A percentile compares a stretch with the other conserved stretches of the same genome.
phyloP scores from a whole-genome alignment of 1,284 basidiomycete genomes.

The Puccinia coronata region DNA sequence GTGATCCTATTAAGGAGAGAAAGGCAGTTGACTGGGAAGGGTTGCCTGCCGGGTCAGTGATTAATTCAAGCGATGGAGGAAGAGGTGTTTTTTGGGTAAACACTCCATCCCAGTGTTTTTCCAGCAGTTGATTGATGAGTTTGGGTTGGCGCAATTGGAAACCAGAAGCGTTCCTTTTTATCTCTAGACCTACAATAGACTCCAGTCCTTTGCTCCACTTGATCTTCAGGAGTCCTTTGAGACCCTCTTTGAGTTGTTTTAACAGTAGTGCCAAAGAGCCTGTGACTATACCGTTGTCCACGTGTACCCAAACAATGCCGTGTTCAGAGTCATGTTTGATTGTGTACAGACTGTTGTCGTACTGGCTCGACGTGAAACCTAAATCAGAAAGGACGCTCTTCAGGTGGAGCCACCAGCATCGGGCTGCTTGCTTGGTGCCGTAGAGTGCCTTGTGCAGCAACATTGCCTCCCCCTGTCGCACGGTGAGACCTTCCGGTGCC shows the following conservation, averaged over 20 bases:
- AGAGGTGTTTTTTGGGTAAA: background rate
- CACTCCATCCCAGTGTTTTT: background rate
- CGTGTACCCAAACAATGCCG: conserved; percentile 1
- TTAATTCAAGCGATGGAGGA: background rate
- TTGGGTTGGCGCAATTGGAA: background rate
- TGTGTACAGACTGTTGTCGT: conserved; percentile 8
- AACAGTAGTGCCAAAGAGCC: background rate
- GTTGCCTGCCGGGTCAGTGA: background rate
- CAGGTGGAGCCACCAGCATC: background rate
- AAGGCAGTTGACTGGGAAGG: background rate
- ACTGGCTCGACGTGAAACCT: conserved; percentile 6
- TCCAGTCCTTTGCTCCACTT: background rate
- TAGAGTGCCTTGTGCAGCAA: background rate
- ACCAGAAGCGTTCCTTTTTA: background rate
- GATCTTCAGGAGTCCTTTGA: background rate
- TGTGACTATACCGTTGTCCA: background rate
- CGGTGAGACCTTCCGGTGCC: background rate
- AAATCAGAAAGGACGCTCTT: background rate
- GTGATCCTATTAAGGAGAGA: conserved; percentile 16
- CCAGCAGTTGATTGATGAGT: background rate
- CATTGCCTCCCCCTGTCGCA: background rate
- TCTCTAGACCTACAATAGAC: background rate
- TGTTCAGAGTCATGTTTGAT: background rate
- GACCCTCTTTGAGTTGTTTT: background rate
- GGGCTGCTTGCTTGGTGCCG: background rate